phyloP scores from a whole-genome alignment of 371 early-diverging fungal species.

The Thermomucor indicae-seudaticae region DNA sequence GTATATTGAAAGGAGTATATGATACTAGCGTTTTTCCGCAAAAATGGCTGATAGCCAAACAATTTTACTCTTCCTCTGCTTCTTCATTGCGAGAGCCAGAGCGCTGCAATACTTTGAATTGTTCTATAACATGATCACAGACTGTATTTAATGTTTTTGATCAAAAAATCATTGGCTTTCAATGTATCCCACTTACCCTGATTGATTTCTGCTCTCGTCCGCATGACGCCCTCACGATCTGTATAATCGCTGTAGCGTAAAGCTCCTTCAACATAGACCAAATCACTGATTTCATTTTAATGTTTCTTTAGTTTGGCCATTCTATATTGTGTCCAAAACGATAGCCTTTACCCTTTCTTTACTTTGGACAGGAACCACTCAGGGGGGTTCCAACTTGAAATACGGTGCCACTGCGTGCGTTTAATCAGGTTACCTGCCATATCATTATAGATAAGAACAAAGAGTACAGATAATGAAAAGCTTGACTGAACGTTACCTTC shows the following conservation, averaged over 20 bases:
- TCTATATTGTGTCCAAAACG: background rate
- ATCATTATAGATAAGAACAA: background rate
- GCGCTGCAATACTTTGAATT: too few relatives aligned
- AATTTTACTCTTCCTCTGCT: too few relatives aligned
- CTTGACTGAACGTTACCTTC: constrained; percentile 33
- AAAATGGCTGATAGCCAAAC: too few relatives aligned
- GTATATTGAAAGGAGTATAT: too few relatives aligned
- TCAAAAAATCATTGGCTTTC: too few relatives aligned
- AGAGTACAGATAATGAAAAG: background rate
- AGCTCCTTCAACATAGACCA: constrained; percentile 60
- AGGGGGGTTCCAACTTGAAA: constrained; percentile 44
- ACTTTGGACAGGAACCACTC: constrained; percentile 41
- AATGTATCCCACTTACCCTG: constrained; percentile 51
- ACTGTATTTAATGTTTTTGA: too few relatives aligned
- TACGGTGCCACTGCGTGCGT: constrained; percentile 61
- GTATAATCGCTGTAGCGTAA: constrained; percentile 57
- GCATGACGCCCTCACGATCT: constrained; percentile 56
- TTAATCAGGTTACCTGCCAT: constrained; percentile 50
- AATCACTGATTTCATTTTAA: constrained; percentile 49
- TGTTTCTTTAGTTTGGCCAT: background rate
- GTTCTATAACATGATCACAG: too few relatives aligned
- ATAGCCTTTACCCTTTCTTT: constrained; percentile 43
- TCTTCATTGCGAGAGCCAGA: too few relatives aligned
- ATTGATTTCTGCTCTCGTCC: constrained; percentile 53
- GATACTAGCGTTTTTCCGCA: too few relatives aligned